Evolutionary conservation across 2,329 filamentous ascomycete species (phyloP), one percentile per base, ranked within the genome.

Genomic region (Arachnomyces sp.): DNA sequence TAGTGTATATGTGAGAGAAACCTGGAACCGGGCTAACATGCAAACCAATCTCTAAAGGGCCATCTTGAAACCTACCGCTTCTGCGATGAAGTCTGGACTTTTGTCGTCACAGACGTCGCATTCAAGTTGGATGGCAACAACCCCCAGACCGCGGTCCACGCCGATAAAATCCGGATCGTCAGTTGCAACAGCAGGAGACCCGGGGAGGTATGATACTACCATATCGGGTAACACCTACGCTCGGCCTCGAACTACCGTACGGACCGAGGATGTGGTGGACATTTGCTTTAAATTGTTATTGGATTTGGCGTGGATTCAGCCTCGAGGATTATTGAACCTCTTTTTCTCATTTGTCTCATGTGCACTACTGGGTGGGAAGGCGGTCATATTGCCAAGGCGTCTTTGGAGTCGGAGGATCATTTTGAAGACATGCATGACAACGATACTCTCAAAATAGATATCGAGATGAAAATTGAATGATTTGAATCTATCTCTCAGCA

Each of bases 51-150:
- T 25, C 9, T 9, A 25, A 25, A 95, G 90, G 92, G 92, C 35
- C 92, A 93, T 59, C 81, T 98, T 48, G 89, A 96, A 62, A 96
- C 92, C 12, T 98, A 98, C 71, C 84, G 92, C 53, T 98, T 98
- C 75, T 98, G 92, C 71, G 92, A 98, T 67, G 92, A 98, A 69
- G 92, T 98, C 43, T 98, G 92, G 92, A 98, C 92, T 1, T 98
- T 98, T 64, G 77, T 98, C 43, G 94, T 98, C 67, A 95, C 95
- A 67, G 92, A 96, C 51, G 89, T 96, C 41, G 88, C 82, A n/a
- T 96, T 98, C 71, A 98, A 98, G 70, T 82, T 96, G 70, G 90
- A 96, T 54, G 86, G 83, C 51, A 25, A 25, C 20, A 25, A 25
- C 20, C 20, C 20, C 9, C 78, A 76, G 42, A 76, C 80, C 45